Evolutionary conservation across 306 rosid species (phyloP).

Genomic region (Luffa acutangula): DNA sequence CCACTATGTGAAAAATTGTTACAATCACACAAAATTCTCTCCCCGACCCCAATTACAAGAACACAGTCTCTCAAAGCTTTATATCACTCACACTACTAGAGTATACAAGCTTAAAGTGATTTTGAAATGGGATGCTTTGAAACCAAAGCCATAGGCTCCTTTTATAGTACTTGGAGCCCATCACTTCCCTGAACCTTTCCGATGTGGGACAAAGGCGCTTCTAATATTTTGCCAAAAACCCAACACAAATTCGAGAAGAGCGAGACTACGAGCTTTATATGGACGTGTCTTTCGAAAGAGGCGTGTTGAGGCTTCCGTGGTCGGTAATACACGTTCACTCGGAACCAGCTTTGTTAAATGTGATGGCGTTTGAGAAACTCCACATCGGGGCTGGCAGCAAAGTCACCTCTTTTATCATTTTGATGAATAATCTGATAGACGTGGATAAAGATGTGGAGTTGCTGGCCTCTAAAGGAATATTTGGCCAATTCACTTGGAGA

Average conservation of each 20-base stretch:
- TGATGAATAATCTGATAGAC: constrained; percentile 43
- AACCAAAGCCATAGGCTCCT: too few species aligned
- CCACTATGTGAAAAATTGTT: too few species aligned
- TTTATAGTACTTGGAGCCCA: too few species aligned
- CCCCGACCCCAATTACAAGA: too few species aligned
- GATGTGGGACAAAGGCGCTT: too few species aligned
- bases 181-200: too few species aligned
- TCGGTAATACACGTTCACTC: constrained; percentile 24
- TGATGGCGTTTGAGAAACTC: constrained; percentile 39
- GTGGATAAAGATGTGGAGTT: constrained; percentile 22
- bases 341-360: constrained; percentile 22
- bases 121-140: too few species aligned
- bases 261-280: constrained; percentile 7
- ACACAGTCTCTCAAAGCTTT: too few species aligned
- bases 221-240: too few species aligned
- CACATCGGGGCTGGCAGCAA: constrained; percentile 29
- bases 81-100: too few species aligned
- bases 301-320: constrained; percentile 21
- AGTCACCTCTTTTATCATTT: constrained; percentile 24
- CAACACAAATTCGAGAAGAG: constrained; percentile 21
- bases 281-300: constrained; percentile 25
- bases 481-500: constrained; percentile 28
- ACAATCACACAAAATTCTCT: too few species aligned
- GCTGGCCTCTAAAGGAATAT: constrained; percentile 8
- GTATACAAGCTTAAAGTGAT: too few species aligned